A percentile compares a stretch with the other conserved stretches of the same genome.
Conservation (phyloP, 306 rosid species). For the Corylus avellana region DNA sequence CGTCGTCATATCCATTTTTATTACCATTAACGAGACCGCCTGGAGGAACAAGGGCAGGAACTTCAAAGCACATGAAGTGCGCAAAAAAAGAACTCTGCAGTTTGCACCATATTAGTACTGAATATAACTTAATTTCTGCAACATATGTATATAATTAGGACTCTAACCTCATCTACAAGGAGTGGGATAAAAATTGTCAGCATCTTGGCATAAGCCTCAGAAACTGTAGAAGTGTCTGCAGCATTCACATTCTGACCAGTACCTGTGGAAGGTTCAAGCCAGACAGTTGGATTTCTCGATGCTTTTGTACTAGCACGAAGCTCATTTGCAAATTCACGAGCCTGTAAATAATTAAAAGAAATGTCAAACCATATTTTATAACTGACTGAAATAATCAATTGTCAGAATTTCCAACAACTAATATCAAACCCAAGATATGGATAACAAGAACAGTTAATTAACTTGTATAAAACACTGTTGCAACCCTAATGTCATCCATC, state of each 20-base stretch:
- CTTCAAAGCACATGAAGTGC: conserved; percentile 93
- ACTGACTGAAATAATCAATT: conserved; percentile 19
- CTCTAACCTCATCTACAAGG: conserved; percentile 90
- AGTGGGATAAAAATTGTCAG: conserved; percentile 93
- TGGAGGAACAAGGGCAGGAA: conserved; percentile 81
- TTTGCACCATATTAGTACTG: conserved; percentile 27
- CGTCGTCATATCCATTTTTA: conserved; percentile 46
- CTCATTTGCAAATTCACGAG: conserved; percentile 93
- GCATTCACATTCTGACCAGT: conserved; percentile 71
- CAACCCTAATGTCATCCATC: neutral
- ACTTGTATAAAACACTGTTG: neutral
- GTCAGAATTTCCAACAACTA: neutral
- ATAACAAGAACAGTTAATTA: neutral
- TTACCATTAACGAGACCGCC: conserved; percentile 73
- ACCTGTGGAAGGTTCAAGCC: conserved; percentile 76
- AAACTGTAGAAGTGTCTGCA: conserved; percentile 70
- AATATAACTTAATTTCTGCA: conserved; percentile 1
- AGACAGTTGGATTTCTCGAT: conserved; percentile 58
- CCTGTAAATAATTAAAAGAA: conserved; percentile 51
- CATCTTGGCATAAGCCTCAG: conserved; percentile 92
- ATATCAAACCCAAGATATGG: conserved; percentile 8
- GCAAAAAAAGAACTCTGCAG: conserved; percentile 92
- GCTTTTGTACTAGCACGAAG: conserved; percentile 87
- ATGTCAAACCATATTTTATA: conserved; percentile 25
- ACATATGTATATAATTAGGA: conserved; percentile 16